phyloP scores from a whole-genome alignment of 305 asterid genomes.

The Ilex paraguariensis region DNA sequence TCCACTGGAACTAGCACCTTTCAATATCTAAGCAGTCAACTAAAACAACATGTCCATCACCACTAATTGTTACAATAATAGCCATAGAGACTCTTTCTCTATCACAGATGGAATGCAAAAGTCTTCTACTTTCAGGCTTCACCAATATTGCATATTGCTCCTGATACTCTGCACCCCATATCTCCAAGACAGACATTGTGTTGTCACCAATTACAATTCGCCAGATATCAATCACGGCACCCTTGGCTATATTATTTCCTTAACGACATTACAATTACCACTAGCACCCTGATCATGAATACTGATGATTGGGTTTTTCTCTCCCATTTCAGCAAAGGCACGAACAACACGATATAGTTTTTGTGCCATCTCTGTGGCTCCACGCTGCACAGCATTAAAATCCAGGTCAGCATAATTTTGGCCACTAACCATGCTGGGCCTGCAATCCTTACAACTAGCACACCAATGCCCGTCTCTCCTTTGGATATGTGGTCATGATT shows the following conservation, averaged over 20 bases:
- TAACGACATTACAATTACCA: conserved; percentile 93
- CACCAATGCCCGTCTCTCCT: conserved; percentile 90
- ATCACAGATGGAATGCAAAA: conserved; percentile 65
- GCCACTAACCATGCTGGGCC: conserved; percentile 99
- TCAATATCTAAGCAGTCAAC: conserved; percentile 59
- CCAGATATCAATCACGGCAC: conserved; percentile 84
- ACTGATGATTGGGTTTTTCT: conserved; percentile 75
- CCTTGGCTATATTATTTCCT: conserved; percentile 83
- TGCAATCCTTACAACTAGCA: conserved; percentile 94
- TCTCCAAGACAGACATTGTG: conserved; percentile 91
- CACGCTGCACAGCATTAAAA: conserved; percentile 96
- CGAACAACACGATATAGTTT: conserved; percentile 89
- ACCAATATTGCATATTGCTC: conserved; percentile 98
- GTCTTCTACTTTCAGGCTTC: conserved; percentile 67
- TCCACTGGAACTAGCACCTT: conserved; percentile 39
- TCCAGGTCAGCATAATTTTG: conserved; percentile 92
- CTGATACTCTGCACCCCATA: conserved; percentile 99
- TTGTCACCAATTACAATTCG: conserved; percentile 91
- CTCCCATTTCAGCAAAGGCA: conserved; percentile 87
- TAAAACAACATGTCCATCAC: conserved; percentile 71
- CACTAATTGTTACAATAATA: conserved; percentile 79
- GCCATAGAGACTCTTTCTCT: conserved; percentile 96
- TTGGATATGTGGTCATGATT: conserved; percentile 75
- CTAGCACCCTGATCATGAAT: conserved; percentile 99
- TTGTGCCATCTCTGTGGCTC: conserved; percentile 98